Base-by-base conservation (phyloP, 371 early-diverging fungal genomes). In the Mortierella sp. region DNA sequence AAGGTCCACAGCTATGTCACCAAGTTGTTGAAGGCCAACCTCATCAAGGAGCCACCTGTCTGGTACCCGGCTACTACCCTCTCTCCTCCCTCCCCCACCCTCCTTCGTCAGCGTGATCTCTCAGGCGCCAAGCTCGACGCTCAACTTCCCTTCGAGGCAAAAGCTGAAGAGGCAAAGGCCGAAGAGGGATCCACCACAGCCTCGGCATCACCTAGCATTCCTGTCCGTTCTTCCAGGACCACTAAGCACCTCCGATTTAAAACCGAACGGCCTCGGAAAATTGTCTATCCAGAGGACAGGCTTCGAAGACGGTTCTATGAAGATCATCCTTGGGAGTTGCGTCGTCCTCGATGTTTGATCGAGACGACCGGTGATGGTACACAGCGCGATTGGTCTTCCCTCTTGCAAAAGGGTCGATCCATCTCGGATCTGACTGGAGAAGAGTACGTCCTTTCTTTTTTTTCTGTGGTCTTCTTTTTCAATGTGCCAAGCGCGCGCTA, bases 261-360 rank as follows among this genome's bases (percentile, higher is more conserved):
- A 66, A 80, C 84, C 31, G 84, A 84, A 53, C 79, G 85, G 71
- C 89, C 92, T 47, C 88, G 83, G 28, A 78, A 72, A 52, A 94
- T 96, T 51, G 89, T 86, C 28, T 96, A 94, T 67, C 94, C 94
- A n/a, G 95, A 95, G 82, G 96, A 96, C 78, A 71, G 70, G 64
- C 83, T 96, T 57, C 88, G 96, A 66, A 72, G 84, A 57, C 87
- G 85, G 54, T 96, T 96, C 70, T 96, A 92, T 80, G 84, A 86
- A 67, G 92, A 94, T 83, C 96, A 96, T 74, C 95, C 95, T 21
- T 93, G 90, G 73, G 96, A 96, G 82, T 80, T 90, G 61, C 73
- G 84, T 24, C 83, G 91, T 59, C 94, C 95, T 27, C 78, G 84
- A 31, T 69, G 84, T 9, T 65, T 93, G 49, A 84, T 89, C 3